Evolutionary conservation across 2,329 filamentous ascomycete genomes (phyloP), one percentile per base, ranked within the genome.

Genomic region (Clonostachys chloroleuca): DNA sequence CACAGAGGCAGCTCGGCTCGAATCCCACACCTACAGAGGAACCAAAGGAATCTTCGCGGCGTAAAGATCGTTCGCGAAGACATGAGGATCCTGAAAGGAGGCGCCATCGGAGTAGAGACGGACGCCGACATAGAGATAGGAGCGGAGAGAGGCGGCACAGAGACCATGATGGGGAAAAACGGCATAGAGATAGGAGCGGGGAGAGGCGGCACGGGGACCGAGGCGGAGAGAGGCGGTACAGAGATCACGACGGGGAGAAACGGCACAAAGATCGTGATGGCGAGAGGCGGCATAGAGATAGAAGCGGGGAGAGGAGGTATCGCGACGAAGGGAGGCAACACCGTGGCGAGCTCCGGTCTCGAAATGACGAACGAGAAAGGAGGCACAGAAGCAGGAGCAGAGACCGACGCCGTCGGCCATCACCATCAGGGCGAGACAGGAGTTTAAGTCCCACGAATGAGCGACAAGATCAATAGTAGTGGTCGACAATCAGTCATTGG

Each of bases 1-100:
- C 54, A 2, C 64, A 65, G 46, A 64, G 69, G 48, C 57, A 65
- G 7, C 54, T 68, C 12, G 65, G 60, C 0, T 59, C 64, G 54
- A 12, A 48, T 59, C 52, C 58, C 12, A 49, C 47, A n/a, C 36
- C 36, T 18, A 18, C 17, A 40, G 56, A 48, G 34, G 54, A 52
- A 55, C 60, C 54, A 47, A 52, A 45, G 51, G 52, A 53, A 39
- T 59, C 64, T 12, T 45, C 53, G 45, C 56, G 55, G 42, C 53
- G 54, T 35, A n/a, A 46, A 30, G 18, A 35, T 12, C 45, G 45
- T 34, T 10, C 20, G 9, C 37, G 39, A 13, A 42, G 45, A 4
- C 58, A 66, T 39, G 50, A 54, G 0, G 61, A 65, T 4, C 57
- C 55, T 41, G 66, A 58, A 53, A 62, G 53, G 24, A 62, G 50